phyloP scores from a whole-genome alignment of 495 filamentous ascomycete species.

The Amniculicola lignicola region DNA sequence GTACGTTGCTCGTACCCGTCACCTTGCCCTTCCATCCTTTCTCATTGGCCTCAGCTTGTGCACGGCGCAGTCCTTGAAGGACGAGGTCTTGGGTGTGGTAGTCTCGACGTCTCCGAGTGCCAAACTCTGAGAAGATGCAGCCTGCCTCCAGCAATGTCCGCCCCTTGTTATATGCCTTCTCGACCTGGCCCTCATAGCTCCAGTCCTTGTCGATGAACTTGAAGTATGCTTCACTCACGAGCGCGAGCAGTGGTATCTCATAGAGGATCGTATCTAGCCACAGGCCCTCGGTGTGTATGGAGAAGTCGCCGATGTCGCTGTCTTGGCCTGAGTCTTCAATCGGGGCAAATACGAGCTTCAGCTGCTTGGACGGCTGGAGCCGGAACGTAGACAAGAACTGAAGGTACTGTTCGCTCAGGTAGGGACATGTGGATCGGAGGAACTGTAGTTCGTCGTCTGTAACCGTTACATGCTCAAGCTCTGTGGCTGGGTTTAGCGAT shows the following conservation, averaged over 20 bases:
- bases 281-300: constrained; percentile 69
- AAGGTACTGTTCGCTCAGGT: constrained; percentile 74
- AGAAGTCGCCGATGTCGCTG: constrained; percentile 67
- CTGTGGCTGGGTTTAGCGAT: constrained; percentile 42
- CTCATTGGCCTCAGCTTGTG: constrained; percentile 57
- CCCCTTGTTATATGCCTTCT: constrained; percentile 76
- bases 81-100: constrained; percentile 94
- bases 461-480: constrained; percentile 73
- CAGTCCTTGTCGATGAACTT: constrained; percentile 89
- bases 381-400: constrained; percentile 75
- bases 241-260: constrained; percentile 87
- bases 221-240: constrained; percentile 96
- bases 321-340: constrained; percentile 62
- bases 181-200: constrained; percentile 78
- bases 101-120: constrained; percentile 79
- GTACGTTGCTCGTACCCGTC: constrained; percentile 91
- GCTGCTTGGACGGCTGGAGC: constrained; percentile 74
- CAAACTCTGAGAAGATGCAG: constrained; percentile 91
- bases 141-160: constrained; percentile 71
- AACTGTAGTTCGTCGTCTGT: constrained; percentile 74
- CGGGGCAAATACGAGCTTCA: constrained; percentile 67
- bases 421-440: constrained; percentile 74
- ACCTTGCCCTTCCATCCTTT: constrained; percentile 66
- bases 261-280: constrained; percentile 98
- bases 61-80: constrained; percentile 73